Conservation (phyloP, 345 rosid genomes). For the Jatropha curcas region DNA sequence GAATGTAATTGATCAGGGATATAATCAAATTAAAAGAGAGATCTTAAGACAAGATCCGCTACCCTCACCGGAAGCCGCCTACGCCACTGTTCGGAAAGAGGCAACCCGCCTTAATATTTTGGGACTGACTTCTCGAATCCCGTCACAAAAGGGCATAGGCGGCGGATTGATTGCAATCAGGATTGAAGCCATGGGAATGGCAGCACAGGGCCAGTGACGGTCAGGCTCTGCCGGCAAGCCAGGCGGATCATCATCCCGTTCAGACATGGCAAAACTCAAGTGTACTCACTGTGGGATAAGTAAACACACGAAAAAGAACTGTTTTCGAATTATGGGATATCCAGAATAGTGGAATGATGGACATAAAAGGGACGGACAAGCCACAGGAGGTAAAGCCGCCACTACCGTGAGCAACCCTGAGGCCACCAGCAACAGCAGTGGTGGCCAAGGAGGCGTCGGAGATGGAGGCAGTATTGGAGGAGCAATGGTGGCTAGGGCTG, state of each 20-base stretch:
- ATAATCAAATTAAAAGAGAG: too few relatives aligned
- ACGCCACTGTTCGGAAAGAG: background rate
- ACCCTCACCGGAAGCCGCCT: background rate
- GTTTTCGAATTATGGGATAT: background rate
- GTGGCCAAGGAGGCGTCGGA: background rate
- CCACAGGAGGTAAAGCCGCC: background rate
- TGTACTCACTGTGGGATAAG: background rate
- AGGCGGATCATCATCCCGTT: background rate
- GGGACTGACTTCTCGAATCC: background rate
- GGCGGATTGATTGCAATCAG: background rate
- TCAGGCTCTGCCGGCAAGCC: background rate
- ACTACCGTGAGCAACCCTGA: background rate
- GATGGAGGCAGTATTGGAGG: background rate
- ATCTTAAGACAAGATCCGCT: background rate
- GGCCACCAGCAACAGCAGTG: background rate
- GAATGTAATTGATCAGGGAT: too few relatives aligned
- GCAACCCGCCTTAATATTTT: background rate
- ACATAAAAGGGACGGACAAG: background rate
- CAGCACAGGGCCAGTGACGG: background rate
- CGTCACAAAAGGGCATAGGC: background rate
- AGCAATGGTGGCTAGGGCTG: background rate
- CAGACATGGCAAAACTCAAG: background rate
- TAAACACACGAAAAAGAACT: background rate
- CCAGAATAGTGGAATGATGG: background rate
- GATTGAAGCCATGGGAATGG: background rate